Evolutionary conservation across 2,329 filamentous ascomycete genomes (phyloP).

Genomic region (Aspergillus tamarii): DNA sequence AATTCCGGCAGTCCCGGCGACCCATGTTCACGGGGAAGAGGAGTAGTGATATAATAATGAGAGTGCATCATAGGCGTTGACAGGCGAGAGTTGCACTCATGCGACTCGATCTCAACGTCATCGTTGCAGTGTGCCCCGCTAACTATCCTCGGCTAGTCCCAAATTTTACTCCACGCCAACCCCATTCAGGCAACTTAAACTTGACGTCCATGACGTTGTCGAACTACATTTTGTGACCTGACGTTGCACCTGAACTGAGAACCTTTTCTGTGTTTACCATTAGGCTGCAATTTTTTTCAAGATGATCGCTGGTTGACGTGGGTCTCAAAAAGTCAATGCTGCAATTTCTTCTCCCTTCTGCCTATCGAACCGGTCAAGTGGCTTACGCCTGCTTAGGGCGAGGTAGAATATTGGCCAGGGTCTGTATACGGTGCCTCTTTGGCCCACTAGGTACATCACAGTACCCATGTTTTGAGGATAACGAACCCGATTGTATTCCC

Average conservation of each 20-base stretch:
- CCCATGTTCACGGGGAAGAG: conserved; percentile 11
- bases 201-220: conserved; percentile 36
- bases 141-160: conserved; percentile 27
- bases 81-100: conserved; percentile 5
- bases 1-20: conserved; percentile 26
- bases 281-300: conserved; percentile 2
- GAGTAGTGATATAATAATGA: conserved; percentile 34
- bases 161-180: conserved; percentile 21
- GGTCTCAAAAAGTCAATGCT: conserved; percentile 14
- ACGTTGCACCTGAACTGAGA: conserved; percentile 34
- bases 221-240: conserved; percentile 12
- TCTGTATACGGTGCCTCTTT: neutral
- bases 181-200: conserved; percentile 21
- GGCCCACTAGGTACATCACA: neutral
- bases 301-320: neutral
- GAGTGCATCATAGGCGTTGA: conserved; percentile 19
- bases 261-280: neutral
- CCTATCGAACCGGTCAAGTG: neutral
- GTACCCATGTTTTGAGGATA: neutral
- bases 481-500: neutral
- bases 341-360: conserved; percentile 10
- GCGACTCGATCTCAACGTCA: conserved; percentile 36
- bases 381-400: neutral
- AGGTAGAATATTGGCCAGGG: neutral
- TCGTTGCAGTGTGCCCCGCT: conserved; percentile 30